Percentiles rank a stretch among this genome's conserved stretches.
Evolutionary conservation across 305 asterid species (phyloP).

Genomic region (Solanum hybrid): DNA sequence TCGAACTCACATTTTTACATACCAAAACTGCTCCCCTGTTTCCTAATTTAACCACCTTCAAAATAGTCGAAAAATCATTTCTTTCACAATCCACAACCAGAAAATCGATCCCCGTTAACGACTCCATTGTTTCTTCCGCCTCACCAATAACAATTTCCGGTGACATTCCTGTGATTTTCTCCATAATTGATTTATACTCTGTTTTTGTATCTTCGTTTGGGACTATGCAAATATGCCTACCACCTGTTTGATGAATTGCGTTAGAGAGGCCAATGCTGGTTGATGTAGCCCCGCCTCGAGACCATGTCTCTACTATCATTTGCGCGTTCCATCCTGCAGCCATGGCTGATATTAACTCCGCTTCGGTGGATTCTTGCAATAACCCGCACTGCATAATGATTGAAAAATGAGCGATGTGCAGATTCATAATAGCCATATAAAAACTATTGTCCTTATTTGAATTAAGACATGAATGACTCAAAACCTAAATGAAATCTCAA

Average conservation of each 20-base stretch:
- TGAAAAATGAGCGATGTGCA: background rate
- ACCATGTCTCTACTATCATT: constrained; percentile 75
- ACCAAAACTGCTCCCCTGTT: constrained; percentile 75
- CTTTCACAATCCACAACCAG: constrained; percentile 53
- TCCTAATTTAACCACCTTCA: constrained; percentile 56
- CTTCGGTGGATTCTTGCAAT: constrained; percentile 44
- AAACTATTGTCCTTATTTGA: background rate
- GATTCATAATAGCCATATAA: background rate
- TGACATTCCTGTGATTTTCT: constrained; percentile 17
- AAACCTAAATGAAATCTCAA: background rate
- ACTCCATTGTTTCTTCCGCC: constrained; percentile 41
- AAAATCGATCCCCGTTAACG: constrained; percentile 53
- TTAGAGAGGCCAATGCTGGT: constrained; percentile 66
- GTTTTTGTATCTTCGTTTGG: constrained; percentile 43
- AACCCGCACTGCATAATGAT: constrained; percentile 32
- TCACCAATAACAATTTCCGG: constrained; percentile 35
- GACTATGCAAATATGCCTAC: constrained; percentile 62
- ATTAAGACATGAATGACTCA: background rate
- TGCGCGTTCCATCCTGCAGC: constrained; percentile 92
- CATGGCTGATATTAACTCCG: constrained; percentile 79
- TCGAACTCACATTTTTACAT: constrained; percentile 58
- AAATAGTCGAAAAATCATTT: constrained; percentile 32
- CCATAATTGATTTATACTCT: constrained; percentile 37
- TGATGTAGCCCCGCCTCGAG: constrained; percentile 42
- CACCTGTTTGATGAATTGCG: constrained; percentile 55